These are phyloP conservation scores for Lentinula sp. DNA, from an alignment of 768 basidiomycete species.

Conservation along the genomic window DNA sequence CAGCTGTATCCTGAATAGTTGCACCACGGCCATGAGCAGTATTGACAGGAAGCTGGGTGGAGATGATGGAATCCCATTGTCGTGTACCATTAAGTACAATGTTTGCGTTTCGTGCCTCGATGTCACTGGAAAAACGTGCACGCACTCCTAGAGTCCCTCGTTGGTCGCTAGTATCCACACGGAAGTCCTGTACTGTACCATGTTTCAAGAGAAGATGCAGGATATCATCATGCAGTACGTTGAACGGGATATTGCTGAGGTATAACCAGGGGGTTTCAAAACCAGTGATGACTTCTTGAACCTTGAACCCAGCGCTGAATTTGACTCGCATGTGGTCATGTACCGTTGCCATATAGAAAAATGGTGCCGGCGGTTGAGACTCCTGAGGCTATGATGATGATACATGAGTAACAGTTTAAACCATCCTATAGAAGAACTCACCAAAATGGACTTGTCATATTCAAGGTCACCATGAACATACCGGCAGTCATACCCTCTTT, in stretches of 20 bases:
- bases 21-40: slow-evolving; percentile 24
- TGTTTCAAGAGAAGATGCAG: slow-evolving; percentile 27
- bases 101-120: slow-evolving; percentile 49
- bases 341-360: slow-evolving; percentile 23
- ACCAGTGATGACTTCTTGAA: slow-evolving; percentile 52
- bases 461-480: slow-evolving; percentile 20
- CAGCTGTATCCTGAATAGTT: slow-evolving; percentile 44
- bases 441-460: slow-evolving; percentile 10
- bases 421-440: slow-evolving; percentile 5
- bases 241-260: slow-evolving; percentile 42
- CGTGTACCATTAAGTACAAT: slow-evolving; percentile 40
- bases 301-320: slow-evolving; percentile 55
- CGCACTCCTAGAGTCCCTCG: slow-evolving; percentile 20
- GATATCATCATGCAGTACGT: slow-evolving; percentile 28
- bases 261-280: slow-evolving; percentile 64
- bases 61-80: slow-evolving; percentile 32
- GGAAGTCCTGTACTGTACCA: not conserved
- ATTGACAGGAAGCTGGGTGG: slow-evolving; percentile 40
- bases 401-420: not conserved
- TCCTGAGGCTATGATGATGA: not conserved
- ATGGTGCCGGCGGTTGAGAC: not conserved
- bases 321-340: slow-evolving; percentile 52
- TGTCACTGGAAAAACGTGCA: slow-evolving; percentile 35
- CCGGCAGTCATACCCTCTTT: slow-evolving; percentile 15
- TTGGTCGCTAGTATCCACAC: slow-evolving; percentile 21